These are phyloP conservation scores for Kappamyces sp. DNA, from an alignment of 192 early-diverging fungal genomes.

Conservation along the genomic window DNA sequence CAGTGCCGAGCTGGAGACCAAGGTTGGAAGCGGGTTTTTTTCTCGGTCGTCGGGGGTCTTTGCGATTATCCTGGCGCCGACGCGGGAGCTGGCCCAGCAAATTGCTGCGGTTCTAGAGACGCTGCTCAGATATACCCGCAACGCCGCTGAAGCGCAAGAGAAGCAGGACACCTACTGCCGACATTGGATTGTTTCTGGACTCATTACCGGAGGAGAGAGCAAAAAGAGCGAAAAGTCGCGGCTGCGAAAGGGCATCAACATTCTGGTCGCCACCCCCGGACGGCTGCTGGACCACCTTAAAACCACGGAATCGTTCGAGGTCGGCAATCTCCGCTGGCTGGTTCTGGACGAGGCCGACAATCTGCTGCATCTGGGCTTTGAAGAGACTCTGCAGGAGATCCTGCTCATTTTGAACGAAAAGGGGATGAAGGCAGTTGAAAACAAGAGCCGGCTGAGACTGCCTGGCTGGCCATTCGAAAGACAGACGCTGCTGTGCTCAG, in stretches of 20 bases:
- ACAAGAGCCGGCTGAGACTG: constrained; percentile 17
- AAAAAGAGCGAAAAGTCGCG: constrained; percentile 86
- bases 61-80: constrained; percentile 90
- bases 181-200: constrained; percentile 45
- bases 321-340: constrained; percentile 85
- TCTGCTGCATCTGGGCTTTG: constrained; percentile 88
- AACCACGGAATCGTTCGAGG: constrained; percentile 68
- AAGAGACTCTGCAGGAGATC: constrained; percentile 44
- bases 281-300: constrained; percentile 92
- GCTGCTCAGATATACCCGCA: constrained; percentile 70
- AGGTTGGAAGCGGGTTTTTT: constrained; percentile 13
- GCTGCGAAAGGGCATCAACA: constrained; percentile 74
- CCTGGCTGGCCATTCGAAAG: constrained; percentile 35
- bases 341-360: constrained; percentile 98
- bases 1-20: constrained; percentile 27
- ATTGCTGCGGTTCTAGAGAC: constrained; percentile 71
- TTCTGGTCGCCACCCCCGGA: constrained; percentile 94
- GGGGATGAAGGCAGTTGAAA: constrained; percentile 11
- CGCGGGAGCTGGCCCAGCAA: constrained; percentile 97
- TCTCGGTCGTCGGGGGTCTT: constrained; percentile 72
- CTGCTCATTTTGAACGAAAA: constrained; percentile 33
- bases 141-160: constrained; percentile 7
- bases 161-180: constrained; percentile 72
- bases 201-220: constrained; percentile 82
- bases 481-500: constrained; percentile 70